Evolutionary conservation across 2,329 filamentous ascomycete species (phyloP), one percentile per base, ranked within the genome.

Genomic region (Leptographium radiaticola): DNA sequence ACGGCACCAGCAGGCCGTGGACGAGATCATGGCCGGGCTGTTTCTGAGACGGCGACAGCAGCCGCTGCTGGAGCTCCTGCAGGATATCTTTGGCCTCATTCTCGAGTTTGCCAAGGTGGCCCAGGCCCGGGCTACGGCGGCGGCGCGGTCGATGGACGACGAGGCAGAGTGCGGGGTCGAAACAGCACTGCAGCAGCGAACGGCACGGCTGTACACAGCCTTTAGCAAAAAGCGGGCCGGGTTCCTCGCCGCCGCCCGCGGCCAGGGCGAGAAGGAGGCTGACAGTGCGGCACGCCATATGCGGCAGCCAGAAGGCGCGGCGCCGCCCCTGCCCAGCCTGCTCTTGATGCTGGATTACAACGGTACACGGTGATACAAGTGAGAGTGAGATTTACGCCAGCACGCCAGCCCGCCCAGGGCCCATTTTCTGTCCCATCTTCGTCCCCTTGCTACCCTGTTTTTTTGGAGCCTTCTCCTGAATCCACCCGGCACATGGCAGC

Each of bases 31-130:
- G 70, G 80, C 82, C 57, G 80, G 81, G 0, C 70, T 93, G 0
- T 75, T 95, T 15, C 70, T 95, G 3, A 77, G 86, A 55, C 87
- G 86, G 62, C 75, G 86, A 39, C 89, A 95, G 65, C 75, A 81
- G 55, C 83, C 87, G 1, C 79, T 89, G 0, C 72, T 89, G 58
- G 78, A 77, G 42, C 69, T 94, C 0, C 70, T 95, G 0, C 86
- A 94, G 57, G 84, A 86, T 18, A 86, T 91, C 2, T 91, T 94
- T 58, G 72, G 74, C 1, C 67, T 80, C 0, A 77, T 95, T n/a
- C 70, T 95, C 12, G 71, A 75, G 13, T 93, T 93, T 63, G 81
- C 83, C n/a, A 77, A 75, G 60, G 63, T 67, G 40, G 66, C 69
- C 18, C 68, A 72, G 59, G 61, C 70, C n/a, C 69, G 69, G 58